Evolutionary conservation across 2,329 filamentous ascomycete genomes (phyloP), one percentile per base, ranked within the genome.

Genomic region (Claviceps africana): DNA sequence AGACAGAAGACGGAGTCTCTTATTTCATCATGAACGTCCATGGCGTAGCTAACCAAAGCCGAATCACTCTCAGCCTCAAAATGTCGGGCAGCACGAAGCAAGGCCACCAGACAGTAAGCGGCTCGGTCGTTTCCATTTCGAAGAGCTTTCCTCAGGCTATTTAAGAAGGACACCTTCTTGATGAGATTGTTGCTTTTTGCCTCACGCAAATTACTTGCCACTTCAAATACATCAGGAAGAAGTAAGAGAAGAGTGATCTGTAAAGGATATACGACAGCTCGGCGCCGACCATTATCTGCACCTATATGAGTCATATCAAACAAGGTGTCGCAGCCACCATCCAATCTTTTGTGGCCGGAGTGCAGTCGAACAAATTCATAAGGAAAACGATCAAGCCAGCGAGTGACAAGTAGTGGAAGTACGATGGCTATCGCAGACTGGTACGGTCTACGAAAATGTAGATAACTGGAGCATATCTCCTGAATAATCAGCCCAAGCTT

Each of bases 1-100:
- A 74, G 74, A 52, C 77, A 74, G 59, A 85, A 85, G 4, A 85
- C 76, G 47, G 80, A 79, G 59, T 84, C 81, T 47, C 75, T 73
- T 47, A 86, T 74, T 62, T 86, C 82, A 59, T 83, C 80, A 59
- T 85, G 82, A 9, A 86, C 78, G 62, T 86, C 82, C 65, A 85
- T 71, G 40, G 81, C 81, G 62, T 82, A 86, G 62, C 81, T 83
- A 54, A 83, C 72, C 53, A 83, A 70, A 2, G 78, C 77, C 11
- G 78, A 76, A 59, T 86, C 82, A 59, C 75, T 80, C 54, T 84
- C 78, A 8, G 72, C 68, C 53, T 78, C 72, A 58, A 86, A 85
- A 61, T 85, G 79, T 35, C 81, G 75, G 13, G 81, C 79, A 40
- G 76, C 80, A 42, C 79, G 77, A 47, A 85, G 72, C 47, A 85